Conservation (phyloP, 192 early-diverging fungal species). For the Funneliformis geosporum region DNA sequence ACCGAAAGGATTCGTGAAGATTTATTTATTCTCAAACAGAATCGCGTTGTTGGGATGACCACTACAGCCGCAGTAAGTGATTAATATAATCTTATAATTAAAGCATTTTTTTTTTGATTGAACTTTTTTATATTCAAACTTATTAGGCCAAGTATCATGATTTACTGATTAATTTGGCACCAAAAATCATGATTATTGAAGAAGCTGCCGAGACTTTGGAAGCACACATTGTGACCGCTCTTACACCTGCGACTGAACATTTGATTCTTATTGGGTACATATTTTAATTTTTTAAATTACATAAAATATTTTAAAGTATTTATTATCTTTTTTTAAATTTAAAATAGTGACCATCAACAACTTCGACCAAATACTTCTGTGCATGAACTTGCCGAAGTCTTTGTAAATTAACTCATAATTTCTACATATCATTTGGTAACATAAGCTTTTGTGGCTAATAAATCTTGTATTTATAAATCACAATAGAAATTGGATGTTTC, state of each 20-base stretch:
- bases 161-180: constrained; percentile 45
- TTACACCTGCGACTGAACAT: constrained; percentile 51
- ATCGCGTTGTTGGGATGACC: constrained; percentile 59
- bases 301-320: background rate
- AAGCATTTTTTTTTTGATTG: background rate
- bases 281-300: background rate
- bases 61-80: constrained; percentile 57
- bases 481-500: constrained; percentile 46
- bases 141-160: constrained; percentile 59
- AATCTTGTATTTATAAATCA: background rate
- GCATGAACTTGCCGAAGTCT: constrained; percentile 42
- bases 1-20: constrained; percentile 34
- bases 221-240: constrained; percentile 52
- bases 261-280: constrained; percentile 59
- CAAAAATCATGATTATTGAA: constrained; percentile 57
- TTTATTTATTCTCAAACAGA: constrained; percentile 27
- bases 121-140: background rate
- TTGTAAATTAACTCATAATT: constrained; percentile 22
- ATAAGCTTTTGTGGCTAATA: background rate
- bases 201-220: constrained; percentile 61
- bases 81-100: background rate
- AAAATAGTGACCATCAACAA: constrained; percentile 55
- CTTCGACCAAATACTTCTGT: constrained; percentile 56
- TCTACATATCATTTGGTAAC: background rate
- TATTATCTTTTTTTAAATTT: background rate